A percentile compares a stretch with the other conserved stretches of the same genome.
phyloP scores from a whole-genome alignment of 129 eudicot species.

The Tagetes erecta region DNA sequence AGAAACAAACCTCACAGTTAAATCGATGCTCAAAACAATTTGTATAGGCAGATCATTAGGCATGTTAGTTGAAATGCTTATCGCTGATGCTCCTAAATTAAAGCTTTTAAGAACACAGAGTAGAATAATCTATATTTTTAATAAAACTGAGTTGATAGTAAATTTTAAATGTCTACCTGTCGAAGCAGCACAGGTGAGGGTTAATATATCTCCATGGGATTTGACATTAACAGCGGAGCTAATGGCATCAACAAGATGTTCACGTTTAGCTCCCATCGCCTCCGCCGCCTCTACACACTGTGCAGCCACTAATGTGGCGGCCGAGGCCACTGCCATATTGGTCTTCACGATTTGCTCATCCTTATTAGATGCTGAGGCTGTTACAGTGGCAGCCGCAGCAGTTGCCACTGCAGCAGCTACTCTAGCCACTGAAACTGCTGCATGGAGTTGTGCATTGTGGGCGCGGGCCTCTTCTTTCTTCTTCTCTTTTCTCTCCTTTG shows the following conservation, averaged over 20 bases:
- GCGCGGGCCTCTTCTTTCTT: conserved; percentile 87
- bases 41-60: no score
- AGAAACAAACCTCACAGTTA: background rate
- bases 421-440: conserved; percentile 85
- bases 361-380: conserved; percentile 51
- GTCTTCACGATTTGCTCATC: conserved; percentile 85
- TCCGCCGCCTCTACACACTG: conserved; percentile 97
- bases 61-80: no score
- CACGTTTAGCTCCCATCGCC: conserved; percentile 90
- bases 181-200: conserved; percentile 96
- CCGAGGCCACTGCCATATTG: conserved; percentile 91
- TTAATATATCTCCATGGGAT: conserved; percentile 80
- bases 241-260: conserved; percentile 77
- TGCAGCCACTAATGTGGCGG: conserved; percentile 90
- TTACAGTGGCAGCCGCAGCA: conserved; percentile 83
- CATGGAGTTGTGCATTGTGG: conserved; percentile 92
- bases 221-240: conserved; percentile 90
- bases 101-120: no score
- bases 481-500: conserved; percentile 82
- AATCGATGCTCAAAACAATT: background rate
- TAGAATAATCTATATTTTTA: no score
- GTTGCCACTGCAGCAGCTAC: conserved; percentile 94
- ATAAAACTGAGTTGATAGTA: background rate
- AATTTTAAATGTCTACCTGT: conserved; percentile 48
- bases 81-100: no score